Evolutionary conservation across 176 grass and related monocot genomes (phyloP).

Genomic region (Cocos nucifera): DNA sequence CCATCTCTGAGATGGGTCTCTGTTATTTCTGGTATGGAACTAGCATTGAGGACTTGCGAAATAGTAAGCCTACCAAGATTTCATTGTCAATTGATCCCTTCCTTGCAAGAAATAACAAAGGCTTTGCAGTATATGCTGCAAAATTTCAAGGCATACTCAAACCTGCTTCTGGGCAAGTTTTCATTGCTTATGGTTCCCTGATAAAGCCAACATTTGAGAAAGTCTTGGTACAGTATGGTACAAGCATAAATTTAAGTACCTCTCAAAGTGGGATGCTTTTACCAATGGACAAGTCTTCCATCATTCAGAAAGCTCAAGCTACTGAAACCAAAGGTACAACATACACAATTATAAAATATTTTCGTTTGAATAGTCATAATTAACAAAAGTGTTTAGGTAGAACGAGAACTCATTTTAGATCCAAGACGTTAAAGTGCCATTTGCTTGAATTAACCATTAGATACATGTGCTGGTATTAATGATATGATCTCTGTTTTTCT

Average conservation of each 20-base stretch:
- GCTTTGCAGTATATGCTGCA: conserved; percentile 55
- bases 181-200: conserved; percentile 60
- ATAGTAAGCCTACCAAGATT: conserved; percentile 73
- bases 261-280: conserved; percentile 69
- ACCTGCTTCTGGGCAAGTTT: no score
- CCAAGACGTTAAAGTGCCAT: no score
- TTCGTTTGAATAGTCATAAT: no score
- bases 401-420: no score
- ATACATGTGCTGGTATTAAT: no score
- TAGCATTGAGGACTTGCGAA: conserved; percentile 42
- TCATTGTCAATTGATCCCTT: conserved; percentile 25
- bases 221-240: conserved; percentile 55
- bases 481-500: no score
- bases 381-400: no score
- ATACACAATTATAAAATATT: no score
- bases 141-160: conserved; percentile 45
- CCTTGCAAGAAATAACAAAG: conserved; percentile 34
- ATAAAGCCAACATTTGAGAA: conserved; percentile 84
- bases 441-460: no score
- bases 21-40: conserved; percentile 83
- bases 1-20: conserved; percentile 25
- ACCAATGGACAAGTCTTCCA: conserved; percentile 26
- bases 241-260: conserved; percentile 50
- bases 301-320: conserved; percentile 40
- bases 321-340: conserved; percentile 45